Evolutionary conservation across 352 stramenopile genomes (phyloP).

Genomic region (Pythium vanterpoolii): DNA sequence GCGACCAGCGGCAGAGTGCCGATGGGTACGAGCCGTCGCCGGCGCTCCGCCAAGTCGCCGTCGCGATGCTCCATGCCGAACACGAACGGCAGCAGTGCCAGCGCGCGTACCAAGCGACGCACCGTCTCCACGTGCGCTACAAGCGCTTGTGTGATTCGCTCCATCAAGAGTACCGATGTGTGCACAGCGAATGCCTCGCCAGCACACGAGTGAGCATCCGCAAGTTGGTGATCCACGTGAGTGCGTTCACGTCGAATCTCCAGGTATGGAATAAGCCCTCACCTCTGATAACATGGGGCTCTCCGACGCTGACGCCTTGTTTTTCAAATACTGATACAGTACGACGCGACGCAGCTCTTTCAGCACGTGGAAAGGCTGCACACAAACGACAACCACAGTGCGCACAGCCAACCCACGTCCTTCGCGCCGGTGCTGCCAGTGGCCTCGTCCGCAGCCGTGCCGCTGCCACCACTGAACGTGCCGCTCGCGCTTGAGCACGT

Average conservation of each 20-base stretch:
- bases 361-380: slow-evolving; percentile 22
- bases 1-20: background rate
- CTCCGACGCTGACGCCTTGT: background rate
- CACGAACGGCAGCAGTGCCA: slow-evolving; percentile 14
- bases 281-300: background rate
- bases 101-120: slow-evolving; percentile 16
- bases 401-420: background rate
- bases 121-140: slow-evolving; percentile 17
- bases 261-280: slow-evolving; percentile 12
- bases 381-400: background rate
- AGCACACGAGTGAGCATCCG: slow-evolving; percentile 25
- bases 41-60: background rate
- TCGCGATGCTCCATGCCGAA: slow-evolving; percentile 8
- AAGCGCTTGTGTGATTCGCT: slow-evolving; percentile 21
- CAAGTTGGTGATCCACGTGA: slow-evolving; percentile 31
- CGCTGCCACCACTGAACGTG: slow-evolving; percentile 10
- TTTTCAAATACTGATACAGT: slow-evolving; percentile 3
- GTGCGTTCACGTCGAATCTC: slow-evolving; percentile 31
- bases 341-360: slow-evolving; percentile 29
- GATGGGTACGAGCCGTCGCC: background rate
- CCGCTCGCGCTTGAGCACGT: slow-evolving; percentile 20
- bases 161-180: slow-evolving; percentile 24
- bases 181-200: slow-evolving; percentile 23
- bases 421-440: background rate
- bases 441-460: background rate